These are phyloP conservation scores for Poa annua DNA, from an alignment of 176 grass and related monocot genomes.

Conservation along the genomic window DNA sequence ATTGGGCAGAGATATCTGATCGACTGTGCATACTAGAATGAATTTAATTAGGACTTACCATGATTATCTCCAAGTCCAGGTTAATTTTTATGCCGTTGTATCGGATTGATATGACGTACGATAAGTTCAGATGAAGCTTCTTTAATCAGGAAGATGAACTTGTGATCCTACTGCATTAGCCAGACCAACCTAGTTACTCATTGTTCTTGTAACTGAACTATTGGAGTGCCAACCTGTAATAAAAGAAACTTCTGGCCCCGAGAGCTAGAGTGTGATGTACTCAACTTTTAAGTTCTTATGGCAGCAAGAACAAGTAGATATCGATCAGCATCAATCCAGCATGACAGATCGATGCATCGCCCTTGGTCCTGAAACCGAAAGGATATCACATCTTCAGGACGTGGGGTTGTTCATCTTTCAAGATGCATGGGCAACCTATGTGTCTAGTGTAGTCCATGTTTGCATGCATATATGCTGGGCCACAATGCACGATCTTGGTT, in stretches of 20 bases:
- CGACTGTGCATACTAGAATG: no score
- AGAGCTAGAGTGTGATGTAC: not conserved
- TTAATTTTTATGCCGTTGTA: no score
- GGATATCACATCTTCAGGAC: conserved; percentile 24
- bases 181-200: not conserved
- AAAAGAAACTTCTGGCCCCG: not conserved
- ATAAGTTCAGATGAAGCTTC: no score
- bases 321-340: conserved; percentile 32
- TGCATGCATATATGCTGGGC: conserved; percentile 31
- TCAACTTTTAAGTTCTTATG: not conserved
- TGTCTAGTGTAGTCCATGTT: conserved; percentile 22
- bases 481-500: conserved; percentile 32
- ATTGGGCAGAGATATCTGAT: no score
- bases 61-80: no score
- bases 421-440: conserved; percentile 43
- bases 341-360: conserved; percentile 25
- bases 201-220: not conserved
- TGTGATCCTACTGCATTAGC: not conserved
- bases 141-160: not conserved
- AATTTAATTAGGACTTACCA: no score
- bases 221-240: not conserved
- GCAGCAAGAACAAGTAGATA: not conserved
- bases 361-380: conserved; percentile 44
- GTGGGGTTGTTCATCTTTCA: conserved; percentile 37
- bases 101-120: no score